Conservation (phyloP, 2,329 filamentous ascomycete genomes). For the Allantophomopsis cytisporea region DNA sequence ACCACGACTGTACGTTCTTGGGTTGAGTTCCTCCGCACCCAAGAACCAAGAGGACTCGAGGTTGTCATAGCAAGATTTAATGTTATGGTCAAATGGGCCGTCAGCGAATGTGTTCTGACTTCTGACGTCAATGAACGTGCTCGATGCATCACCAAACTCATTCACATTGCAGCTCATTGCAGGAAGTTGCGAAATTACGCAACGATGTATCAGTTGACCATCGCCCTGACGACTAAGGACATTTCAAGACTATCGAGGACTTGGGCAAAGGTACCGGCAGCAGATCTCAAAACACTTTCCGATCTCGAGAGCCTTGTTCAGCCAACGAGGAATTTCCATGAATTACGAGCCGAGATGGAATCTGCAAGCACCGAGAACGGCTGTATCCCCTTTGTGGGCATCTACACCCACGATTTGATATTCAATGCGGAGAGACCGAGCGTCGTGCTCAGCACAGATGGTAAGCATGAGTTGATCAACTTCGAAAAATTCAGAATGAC, state of each 20-base stretch:
- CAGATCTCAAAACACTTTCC: constrained; percentile 50
- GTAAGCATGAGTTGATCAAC: constrained; percentile 59
- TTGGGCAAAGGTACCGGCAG: constrained; percentile 54
- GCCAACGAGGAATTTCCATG: constrained; percentile 66
- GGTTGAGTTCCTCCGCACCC: constrained; percentile 66
- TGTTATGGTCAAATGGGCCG: constrained; percentile 76
- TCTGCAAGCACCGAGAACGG: constrained; percentile 45
- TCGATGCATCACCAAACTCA: constrained; percentile 65
- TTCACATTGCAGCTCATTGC: constrained; percentile 69
- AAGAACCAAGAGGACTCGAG: constrained; percentile 63
- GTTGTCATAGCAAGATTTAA: constrained; percentile 81
- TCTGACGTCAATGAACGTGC: constrained; percentile 59
- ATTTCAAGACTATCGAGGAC: constrained; percentile 54
- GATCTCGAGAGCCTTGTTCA: constrained; percentile 63
- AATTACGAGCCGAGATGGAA: constrained; percentile 70
- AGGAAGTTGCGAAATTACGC: constrained; percentile 70
- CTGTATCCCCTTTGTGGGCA: constrained; percentile 74
- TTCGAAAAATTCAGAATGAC: constrained; percentile 71
- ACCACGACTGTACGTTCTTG: constrained; percentile 54
- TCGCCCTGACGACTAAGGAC: constrained; percentile 64
- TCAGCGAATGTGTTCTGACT: constrained; percentile 68
- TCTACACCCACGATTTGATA: constrained; percentile 72
- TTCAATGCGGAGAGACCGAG: constrained; percentile 71
- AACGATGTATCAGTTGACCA: constrained; percentile 68
- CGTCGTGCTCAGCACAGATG: constrained; percentile 55